These are phyloP conservation scores for Odontarrhena argentea DNA, from an alignment of 345 rosid genomes.

Conservation along the genomic window DNA sequence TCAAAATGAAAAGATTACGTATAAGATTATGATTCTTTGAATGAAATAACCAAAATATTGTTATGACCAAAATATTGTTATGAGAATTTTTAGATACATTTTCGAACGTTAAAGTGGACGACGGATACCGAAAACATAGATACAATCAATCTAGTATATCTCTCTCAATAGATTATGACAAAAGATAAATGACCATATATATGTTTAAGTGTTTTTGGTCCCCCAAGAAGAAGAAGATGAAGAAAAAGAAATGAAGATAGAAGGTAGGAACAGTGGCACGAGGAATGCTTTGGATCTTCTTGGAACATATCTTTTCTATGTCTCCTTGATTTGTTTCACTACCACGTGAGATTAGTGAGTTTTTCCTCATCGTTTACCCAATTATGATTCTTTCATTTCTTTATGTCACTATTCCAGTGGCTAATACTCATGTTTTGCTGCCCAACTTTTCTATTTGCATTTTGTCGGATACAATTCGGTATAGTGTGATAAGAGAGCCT, in stretches of 20 bases:
- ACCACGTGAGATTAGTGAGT: slow-evolving; percentile 37
- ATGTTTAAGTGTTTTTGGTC: slow-evolving; percentile 40
- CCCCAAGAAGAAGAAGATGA: slow-evolving; percentile 41
- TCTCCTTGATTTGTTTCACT: slow-evolving; percentile 36
- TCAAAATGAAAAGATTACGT: too few species aligned
- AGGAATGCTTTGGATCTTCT: slow-evolving; percentile 44
- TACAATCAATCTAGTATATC: slow-evolving; percentile 39
- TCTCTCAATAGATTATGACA: slow-evolving; percentile 30
- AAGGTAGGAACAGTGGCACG: slow-evolving; percentile 41
- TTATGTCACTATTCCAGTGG: slow-evolving; percentile 7
- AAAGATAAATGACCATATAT: slow-evolving; percentile 25
- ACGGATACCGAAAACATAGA: slow-evolving; percentile 31
- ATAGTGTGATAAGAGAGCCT: slow-evolving; percentile 20
- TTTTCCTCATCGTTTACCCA: slow-evolving; percentile 26
- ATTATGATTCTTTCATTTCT: slow-evolving; percentile 11
- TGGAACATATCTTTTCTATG: slow-evolving; percentile 35
- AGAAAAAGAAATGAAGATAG: slow-evolving; percentile 34
- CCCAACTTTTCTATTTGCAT: slow-evolving; percentile 24
- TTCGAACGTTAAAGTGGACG: slow-evolving; percentile 18
- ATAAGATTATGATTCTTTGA: too few species aligned
- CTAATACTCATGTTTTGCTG: slow-evolving; percentile 16
- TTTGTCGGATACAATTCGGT: slow-evolving; percentile 30
- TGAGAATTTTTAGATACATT: too few species aligned
- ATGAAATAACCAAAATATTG: too few species aligned
- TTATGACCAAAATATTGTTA: too few species aligned